Base-by-base conservation (phyloP, 805 yeast genomes). In the Yarrowia porcina region DNA sequence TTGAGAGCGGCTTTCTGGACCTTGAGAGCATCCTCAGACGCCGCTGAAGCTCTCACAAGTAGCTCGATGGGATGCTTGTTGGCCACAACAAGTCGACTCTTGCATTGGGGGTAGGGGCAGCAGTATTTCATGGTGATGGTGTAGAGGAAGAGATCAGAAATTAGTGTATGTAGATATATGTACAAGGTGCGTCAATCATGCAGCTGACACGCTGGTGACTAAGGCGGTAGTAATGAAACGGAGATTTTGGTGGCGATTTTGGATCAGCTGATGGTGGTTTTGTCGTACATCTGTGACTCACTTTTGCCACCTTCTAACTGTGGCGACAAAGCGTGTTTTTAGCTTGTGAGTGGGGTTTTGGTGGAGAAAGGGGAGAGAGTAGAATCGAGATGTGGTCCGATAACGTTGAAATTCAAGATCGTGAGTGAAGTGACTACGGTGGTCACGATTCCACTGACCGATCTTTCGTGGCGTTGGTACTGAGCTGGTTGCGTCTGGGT, bases 1-100 rank as follows among this genome's bases (percentile, higher is more conserved):
- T 39, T 41, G 27, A 56, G 49, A n/a, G 49, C 61, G n/a, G 61
- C 49, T 20, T 56, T 39, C 44, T 52, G 59, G 32, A 52, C 59
- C 33, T 36, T 33, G 20, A 35, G 42, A 7, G 59, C 59, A 10
- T 52, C 59, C 18, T 52, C 39, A 12, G 59, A 52, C 23, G 59
- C 59, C 1, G 59, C 44, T 2, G 47, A 28, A 20, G 61, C 61
- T 15, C 39, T 49, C 21, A 56, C 49, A 4, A 39, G 27, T 15
- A 56, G 61, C 38, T 39, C 61, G 2, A 56, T 30, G 11, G 61
- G 61, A 9, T 27, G 28, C 30, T 56, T 56, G 47, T 38, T 41
- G 30, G 61, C 35, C 30, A 41, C 61, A 13, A 39, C 61, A 5
- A 56, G 47, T 10, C 49, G 47, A 30, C 50, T 39, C 11, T 39